A percentile compares a stretch with the other conserved stretches of the same genome.
These are phyloP conservation scores for Saksenaea vasiformis DNA, from an alignment of 371 early-diverging fungal genomes.

Conservation along the genomic window DNA sequence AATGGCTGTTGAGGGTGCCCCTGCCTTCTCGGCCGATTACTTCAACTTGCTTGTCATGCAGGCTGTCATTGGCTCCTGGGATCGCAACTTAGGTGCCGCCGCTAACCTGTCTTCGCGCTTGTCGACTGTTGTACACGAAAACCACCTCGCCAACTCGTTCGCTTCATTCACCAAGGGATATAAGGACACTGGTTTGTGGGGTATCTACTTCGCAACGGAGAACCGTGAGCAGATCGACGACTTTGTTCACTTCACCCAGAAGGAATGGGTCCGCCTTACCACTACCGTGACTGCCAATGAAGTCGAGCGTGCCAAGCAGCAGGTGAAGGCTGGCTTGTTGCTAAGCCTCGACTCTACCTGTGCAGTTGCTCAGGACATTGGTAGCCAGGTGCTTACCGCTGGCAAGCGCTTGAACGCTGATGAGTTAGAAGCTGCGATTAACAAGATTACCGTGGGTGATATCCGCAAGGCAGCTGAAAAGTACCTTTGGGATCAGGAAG, in stretches of 20 bases:
- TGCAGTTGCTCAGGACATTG: slow-evolving; percentile 90
- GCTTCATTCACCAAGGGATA: slow-evolving; percentile 96
- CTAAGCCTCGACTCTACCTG: slow-evolving; percentile 88
- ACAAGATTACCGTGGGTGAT: slow-evolving; percentile 55
- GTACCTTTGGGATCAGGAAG: slow-evolving; percentile 85
- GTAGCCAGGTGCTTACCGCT: slow-evolving; percentile 87
- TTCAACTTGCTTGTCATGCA: slow-evolving; percentile 92
- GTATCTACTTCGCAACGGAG: slow-evolving; percentile 87
- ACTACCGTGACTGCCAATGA: slow-evolving; percentile 85
- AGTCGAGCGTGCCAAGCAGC: slow-evolving; percentile 95
- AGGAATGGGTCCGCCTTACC: slow-evolving; percentile 90
- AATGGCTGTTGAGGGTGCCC: slow-evolving; percentile 92
- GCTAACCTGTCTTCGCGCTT: slow-evolving; percentile 84
- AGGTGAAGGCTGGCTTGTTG: slow-evolving; percentile 90
- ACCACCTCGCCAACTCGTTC: slow-evolving; percentile 92
- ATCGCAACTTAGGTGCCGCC: slow-evolving; percentile 84
- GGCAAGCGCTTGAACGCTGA: slow-evolving; percentile 76
- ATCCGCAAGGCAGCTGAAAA: slow-evolving; percentile 84
- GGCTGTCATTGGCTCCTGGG: slow-evolving; percentile 93
- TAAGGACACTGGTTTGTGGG: slow-evolving; percentile 95
- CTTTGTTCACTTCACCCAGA: slow-evolving; percentile 81
- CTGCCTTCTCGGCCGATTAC: slow-evolving; percentile 90
- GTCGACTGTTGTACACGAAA: slow-evolving; percentile 74
- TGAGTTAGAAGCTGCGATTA: slow-evolving; percentile 24
- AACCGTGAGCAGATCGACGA: slow-evolving; percentile 82